Evolutionary conservation across 164 flowering plant genomes (phyloP).

Genomic region (Houttuynia cordata): DNA sequence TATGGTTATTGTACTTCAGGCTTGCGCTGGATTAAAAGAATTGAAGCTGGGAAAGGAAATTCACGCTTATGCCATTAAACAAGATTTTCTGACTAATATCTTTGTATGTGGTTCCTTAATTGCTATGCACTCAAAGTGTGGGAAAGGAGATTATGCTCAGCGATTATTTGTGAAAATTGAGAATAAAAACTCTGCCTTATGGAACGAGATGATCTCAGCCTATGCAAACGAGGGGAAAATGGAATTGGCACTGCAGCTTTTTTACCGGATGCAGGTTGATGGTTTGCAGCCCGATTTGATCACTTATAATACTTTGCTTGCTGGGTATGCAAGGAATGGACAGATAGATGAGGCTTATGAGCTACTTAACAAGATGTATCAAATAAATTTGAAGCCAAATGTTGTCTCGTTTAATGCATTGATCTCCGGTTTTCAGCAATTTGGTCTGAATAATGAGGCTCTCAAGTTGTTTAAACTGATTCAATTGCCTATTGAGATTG

Average conservation of each 20-base stretch:
- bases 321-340: slow-evolving; percentile 30
- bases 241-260: slow-evolving; percentile 16
- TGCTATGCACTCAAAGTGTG: slow-evolving; percentile 36
- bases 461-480: slow-evolving; percentile 28
- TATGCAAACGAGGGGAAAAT: slow-evolving; percentile 28
- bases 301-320: slow-evolving; percentile 34
- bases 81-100: slow-evolving; percentile 9
- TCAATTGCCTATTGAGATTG: slow-evolving; percentile 15
- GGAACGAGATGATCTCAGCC: slow-evolving; percentile 40
- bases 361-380: slow-evolving; percentile 25
- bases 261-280: slow-evolving; percentile 19
- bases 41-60: slow-evolving; percentile 24
- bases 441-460: slow-evolving; percentile 29
- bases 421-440: slow-evolving; percentile 44
- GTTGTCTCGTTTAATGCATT: slow-evolving; percentile 25
- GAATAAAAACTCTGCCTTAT: slow-evolving; percentile 24
- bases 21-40: slow-evolving; percentile 29
- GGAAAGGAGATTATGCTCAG: slow-evolving; percentile 23
- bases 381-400: slow-evolving; percentile 28
- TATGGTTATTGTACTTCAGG: slow-evolving; percentile 26
- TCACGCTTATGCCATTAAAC: slow-evolving; percentile 29
- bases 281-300: slow-evolving; percentile 31
- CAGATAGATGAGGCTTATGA: slow-evolving; percentile 24
- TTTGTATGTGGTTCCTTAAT: slow-evolving; percentile 36
- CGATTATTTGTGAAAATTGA: slow-evolving; percentile 18